A percentile compares a stretch with the other conserved stretches of the same genome.
These are phyloP conservation scores for Fusarium sp. DNA, from an alignment of 2,329 filamentous ascomycete genomes.

Conservation along the genomic window DNA sequence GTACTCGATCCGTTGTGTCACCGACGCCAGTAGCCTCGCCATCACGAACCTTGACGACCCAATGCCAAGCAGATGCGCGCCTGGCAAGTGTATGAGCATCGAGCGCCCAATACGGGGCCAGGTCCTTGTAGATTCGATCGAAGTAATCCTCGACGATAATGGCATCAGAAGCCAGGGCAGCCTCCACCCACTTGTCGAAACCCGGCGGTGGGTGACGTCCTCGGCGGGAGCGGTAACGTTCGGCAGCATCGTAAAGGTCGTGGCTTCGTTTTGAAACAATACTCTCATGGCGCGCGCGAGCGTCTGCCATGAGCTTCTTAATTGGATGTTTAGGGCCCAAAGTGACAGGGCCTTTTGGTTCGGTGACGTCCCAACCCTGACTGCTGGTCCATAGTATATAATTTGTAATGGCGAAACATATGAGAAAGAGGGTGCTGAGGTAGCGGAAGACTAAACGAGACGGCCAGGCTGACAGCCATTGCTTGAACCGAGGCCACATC, in stretches of 20 bases:
- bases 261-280: slow-evolving; percentile 59
- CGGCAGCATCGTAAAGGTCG: slow-evolving; percentile 63
- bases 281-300: slow-evolving; percentile 56
- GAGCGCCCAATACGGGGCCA: slow-evolving; percentile 70
- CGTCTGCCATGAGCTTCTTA: slow-evolving; percentile 59
- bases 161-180: slow-evolving; percentile 62
- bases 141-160: slow-evolving; percentile 72
- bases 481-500: slow-evolving; percentile 45
- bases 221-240: slow-evolving; percentile 65
- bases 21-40: slow-evolving; percentile 56
- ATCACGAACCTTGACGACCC: slow-evolving; percentile 60
- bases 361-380: slow-evolving; percentile 42
- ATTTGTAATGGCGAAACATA: slow-evolving; percentile 46
- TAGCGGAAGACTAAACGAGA: slow-evolving; percentile 48
- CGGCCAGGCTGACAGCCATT: slow-evolving; percentile 45
- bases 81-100: slow-evolving; percentile 54
- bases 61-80: slow-evolving; percentile 57
- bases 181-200: slow-evolving; percentile 70
- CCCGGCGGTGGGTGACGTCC: slow-evolving; percentile 71
- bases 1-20: slow-evolving; percentile 54
- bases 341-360: slow-evolving; percentile 40
- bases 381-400: slow-evolving; percentile 49
- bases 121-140: slow-evolving; percentile 71
- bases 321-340: slow-evolving; percentile 59
- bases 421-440: slow-evolving; percentile 40